phyloP scores from a whole-genome alignment of 2,329 filamentous ascomycete species.

The Aspergillus fumigatus region DNA sequence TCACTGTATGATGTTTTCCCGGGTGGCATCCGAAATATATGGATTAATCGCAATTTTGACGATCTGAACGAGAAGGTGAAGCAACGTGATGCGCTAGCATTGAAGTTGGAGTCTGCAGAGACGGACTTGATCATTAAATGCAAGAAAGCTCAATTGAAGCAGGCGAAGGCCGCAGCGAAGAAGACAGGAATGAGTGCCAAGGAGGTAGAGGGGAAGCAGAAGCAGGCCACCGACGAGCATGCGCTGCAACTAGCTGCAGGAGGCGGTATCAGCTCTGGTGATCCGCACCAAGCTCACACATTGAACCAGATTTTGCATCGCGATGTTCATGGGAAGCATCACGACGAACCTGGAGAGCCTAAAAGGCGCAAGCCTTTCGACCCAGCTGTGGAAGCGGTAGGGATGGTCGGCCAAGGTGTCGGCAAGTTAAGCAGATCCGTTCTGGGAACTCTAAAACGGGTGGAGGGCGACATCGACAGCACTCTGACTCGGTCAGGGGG shows the following conservation, averaged over 20 bases:
- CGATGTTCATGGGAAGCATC: conserved; percentile 9
- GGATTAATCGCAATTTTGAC: conserved; percentile 89
- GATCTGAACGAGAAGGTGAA: conserved; percentile 79
- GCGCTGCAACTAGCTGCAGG: conserved; percentile 43
- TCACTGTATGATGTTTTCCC: conserved; percentile 94
- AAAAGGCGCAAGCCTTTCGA: conserved; percentile 32
- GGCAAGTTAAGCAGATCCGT: conserved; percentile 43
- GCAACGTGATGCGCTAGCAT: conserved; percentile 65
- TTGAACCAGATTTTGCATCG: conserved; percentile 42
- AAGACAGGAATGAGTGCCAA: conserved; percentile 48
- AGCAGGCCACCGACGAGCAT: conserved; percentile 48
- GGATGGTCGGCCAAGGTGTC: conserved; percentile 48
- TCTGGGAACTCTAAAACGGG: conserved; percentile 40
- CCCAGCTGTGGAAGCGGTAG: conserved; percentile 49
- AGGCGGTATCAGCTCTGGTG: conserved; percentile 51
- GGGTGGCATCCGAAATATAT: conserved; percentile 89
- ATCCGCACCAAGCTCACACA: conserved; percentile 54
- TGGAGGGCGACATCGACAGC: conserved; percentile 34
- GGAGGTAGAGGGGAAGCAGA: conserved; percentile 39
- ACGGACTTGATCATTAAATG: conserved; percentile 77
- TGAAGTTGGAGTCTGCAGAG: conserved; percentile 72
- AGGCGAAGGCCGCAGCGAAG: conserved; percentile 60
- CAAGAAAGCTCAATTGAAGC: conserved; percentile 73
- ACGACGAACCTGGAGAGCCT: conserved; percentile 11
- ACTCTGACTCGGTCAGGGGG: conserved; percentile 33